Base-by-base conservation (phyloP, 2,329 filamentous ascomycete genomes). In the Colletotrichum eleusines region DNA sequence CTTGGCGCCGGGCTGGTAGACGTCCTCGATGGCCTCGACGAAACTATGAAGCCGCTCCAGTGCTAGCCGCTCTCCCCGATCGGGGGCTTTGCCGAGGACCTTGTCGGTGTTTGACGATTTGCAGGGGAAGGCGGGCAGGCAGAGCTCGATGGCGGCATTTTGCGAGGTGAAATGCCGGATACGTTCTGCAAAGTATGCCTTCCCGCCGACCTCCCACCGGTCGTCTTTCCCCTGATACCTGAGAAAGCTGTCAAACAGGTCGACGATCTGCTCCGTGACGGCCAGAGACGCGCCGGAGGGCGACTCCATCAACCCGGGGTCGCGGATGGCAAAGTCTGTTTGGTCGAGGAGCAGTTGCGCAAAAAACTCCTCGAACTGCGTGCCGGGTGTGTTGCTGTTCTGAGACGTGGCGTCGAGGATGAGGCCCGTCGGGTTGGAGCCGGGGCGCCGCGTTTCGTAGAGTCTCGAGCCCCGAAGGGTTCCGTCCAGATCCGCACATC, bases 51-150 rank as follows among this genome's bases (percentile, higher is more conserved):
- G 73, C 16, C 75, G 74, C 11, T 76, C 72, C 51, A 82, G 63
- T 2, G 80, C 79, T 6, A 82, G 70, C 38, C 76, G 73, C 67
- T 82, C 81, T 9, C 79, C 80, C 9, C 76, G 75, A 46, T 82
- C 81, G 0, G 81, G 81, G 2, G 73, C 69, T 20, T 73, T 72
- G 1, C 79, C 77, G 8, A 73, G 62, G 11, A 81, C 80, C 64
- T 82, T 82, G 35, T 77, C 71, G 1, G 69, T 72, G 51, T 80
- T 81, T 6, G 80, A 79, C 9, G 81, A 82, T 72, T 82, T 82
- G 76, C 80, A 82, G 0, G 81, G 80, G 50, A 82, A 82, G 1
- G 80, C 81, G 1, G 80, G 81, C 11, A 82, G 76, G n/a, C 75
- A 76, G 35, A 81, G 69, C 26, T 80, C 74, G 35, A 79, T 70